A percentile compares a stretch with the other conserved stretches of the same genome.
Evolutionary conservation across 306 rosid species (phyloP).

Genomic region (Lablab purpureus): DNA sequence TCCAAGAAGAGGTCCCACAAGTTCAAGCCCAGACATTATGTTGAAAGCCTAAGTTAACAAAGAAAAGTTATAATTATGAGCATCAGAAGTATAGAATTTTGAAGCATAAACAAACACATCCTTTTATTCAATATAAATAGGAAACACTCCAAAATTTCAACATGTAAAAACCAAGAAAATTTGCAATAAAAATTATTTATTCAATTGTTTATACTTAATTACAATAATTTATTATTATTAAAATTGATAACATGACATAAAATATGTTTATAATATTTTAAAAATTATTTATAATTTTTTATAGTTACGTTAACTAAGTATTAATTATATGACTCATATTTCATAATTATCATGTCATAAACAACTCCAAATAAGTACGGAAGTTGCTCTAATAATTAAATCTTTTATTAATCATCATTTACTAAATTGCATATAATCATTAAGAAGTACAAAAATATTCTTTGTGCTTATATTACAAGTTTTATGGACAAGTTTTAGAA

Average conservation of each 20-base stretch:
- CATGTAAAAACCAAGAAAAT: neutral
- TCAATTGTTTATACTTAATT: no score
- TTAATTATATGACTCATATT: no score
- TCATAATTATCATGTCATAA: no score
- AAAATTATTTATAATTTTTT: no score
- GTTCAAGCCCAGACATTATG: constrained; percentile 19
- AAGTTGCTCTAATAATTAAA: neutral
- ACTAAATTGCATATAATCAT: neutral
- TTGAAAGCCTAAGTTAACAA: neutral
- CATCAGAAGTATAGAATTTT: neutral
- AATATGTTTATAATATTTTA: no score
- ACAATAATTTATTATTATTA: no score
- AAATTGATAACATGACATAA: no score
- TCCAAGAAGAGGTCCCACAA: neutral
- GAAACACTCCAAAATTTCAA: neutral
- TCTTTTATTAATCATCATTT: neutral
- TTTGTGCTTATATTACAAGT: no score
- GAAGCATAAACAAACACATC: neutral
- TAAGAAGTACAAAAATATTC: neutral
- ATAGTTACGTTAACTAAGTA: no score
- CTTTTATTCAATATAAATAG: neutral
- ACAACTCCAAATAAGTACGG: no score
- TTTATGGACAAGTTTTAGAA: neutral
- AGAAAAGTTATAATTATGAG: neutral
- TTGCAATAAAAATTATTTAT: no score